A percentile compares a stretch with the other conserved stretches of the same genome.
Conservation (phyloP, 225 moss, liverwort and hornwort species). For the Antitrichia curtipendula region DNA sequence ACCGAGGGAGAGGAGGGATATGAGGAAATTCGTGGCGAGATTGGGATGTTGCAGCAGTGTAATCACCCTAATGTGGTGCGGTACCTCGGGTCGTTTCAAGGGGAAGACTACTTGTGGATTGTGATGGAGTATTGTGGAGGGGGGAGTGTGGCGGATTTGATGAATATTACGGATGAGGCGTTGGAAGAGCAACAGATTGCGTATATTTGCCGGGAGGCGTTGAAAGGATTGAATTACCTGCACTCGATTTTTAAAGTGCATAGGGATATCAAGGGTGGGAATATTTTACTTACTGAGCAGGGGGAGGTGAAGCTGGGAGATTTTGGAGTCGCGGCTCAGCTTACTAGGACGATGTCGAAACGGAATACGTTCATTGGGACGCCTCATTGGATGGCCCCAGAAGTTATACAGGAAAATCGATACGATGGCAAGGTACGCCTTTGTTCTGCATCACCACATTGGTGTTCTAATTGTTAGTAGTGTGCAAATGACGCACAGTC, state of each 20-base stretch:
- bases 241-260: slow-evolving; percentile 99
- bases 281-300: slow-evolving; percentile 89
- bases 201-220: slow-evolving; percentile 83
- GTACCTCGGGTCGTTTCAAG: slow-evolving; percentile 90
- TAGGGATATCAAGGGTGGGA: slow-evolving; percentile 93
- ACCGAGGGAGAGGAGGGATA: slow-evolving; percentile 99
- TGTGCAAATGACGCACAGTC: neutral
- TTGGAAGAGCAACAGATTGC: slow-evolving; percentile 98
- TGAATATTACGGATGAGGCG: slow-evolving; percentile 94
- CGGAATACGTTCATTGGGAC: slow-evolving; percentile 98
- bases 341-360: slow-evolving; percentile 98
- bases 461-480: neutral
- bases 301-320: slow-evolving; percentile 99
- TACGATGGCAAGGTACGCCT: slow-evolving; percentile 87
- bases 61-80: slow-evolving; percentile 97
- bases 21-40: slow-evolving; percentile 96
- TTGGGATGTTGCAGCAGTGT: slow-evolving; percentile 97
- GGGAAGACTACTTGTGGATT: slow-evolving; percentile 98
- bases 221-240: slow-evolving; percentile 87
- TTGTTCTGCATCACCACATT: neutral
- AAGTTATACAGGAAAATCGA: slow-evolving; percentile 97
- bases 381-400: slow-evolving; percentile 99
- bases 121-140: slow-evolving; percentile 99
- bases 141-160: slow-evolving; percentile 97
- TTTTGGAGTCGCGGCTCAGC: slow-evolving; percentile 97